These are phyloP conservation scores for Ophiocordyceps sinensis DNA, from an alignment of 2,329 filamentous ascomycete species.

Conservation along the genomic window DNA sequence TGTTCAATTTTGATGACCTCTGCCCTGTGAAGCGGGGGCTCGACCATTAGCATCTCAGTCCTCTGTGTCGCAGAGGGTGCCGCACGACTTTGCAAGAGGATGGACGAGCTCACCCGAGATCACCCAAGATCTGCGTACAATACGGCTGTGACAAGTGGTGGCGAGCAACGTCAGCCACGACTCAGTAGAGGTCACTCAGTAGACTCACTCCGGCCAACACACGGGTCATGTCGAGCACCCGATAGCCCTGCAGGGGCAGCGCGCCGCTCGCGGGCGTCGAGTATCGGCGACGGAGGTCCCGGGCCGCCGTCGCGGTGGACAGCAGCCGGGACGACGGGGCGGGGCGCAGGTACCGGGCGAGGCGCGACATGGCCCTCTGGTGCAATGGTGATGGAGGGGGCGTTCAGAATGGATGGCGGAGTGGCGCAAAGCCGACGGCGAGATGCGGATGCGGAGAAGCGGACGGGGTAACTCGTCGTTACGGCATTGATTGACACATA, in stretches of 20 bases:
- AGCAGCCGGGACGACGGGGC: too few species aligned
- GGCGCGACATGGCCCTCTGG: conserved; percentile 4
- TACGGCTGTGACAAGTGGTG: conserved; percentile 55
- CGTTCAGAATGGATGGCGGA: too few species aligned
- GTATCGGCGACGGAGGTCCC: background rate
- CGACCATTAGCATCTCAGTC: background rate
- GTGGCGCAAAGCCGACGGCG: too few species aligned
- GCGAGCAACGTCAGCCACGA: background rate
- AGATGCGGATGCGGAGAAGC: too few species aligned
- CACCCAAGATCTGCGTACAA: conserved; percentile 90
- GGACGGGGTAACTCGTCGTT: too few species aligned
- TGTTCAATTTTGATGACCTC: conserved; percentile 98
- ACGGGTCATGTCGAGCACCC: conserved; percentile 91
- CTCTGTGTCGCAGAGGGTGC: too few species aligned
- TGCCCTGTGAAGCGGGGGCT: conserved; percentile 38
- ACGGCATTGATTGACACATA: too few species aligned
- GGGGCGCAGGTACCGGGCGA: conserved; percentile 3
- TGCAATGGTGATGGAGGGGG: too few species aligned
- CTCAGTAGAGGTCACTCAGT: too few species aligned
- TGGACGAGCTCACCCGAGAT: conserved; percentile 60
- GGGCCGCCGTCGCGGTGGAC: background rate
- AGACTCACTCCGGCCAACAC: too few species aligned
- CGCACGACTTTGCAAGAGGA: background rate
- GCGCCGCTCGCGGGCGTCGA: conserved; percentile 14
- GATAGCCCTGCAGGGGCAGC: conserved; percentile 67